phyloP scores from a whole-genome alignment of 345 rosid genomes.

The Firmiana major region DNA sequence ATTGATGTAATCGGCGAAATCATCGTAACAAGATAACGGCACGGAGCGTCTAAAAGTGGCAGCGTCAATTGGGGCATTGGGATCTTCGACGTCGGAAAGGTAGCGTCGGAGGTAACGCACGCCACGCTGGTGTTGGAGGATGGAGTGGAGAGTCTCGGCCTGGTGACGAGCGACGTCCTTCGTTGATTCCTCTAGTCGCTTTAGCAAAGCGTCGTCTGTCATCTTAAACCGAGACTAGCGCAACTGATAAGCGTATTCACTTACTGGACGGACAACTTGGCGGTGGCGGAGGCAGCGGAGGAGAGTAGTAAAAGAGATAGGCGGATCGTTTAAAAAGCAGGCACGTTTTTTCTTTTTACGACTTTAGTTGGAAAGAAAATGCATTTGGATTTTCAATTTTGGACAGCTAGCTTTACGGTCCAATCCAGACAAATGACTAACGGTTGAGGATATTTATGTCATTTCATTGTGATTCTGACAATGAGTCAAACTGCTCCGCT shows the following conservation, averaged over 20 bases:
- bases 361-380: neutral
- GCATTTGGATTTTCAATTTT: neutral
- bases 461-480: no score
- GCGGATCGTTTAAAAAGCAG: neutral
- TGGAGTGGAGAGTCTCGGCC: constrained; percentile 38
- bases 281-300: neutral
- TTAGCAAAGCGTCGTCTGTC: constrained; percentile 30
- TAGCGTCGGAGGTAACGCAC: constrained; percentile 33
- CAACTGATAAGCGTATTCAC: neutral
- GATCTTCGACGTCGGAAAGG: constrained; percentile 20
- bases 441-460: no score
- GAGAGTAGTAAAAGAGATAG: neutral
- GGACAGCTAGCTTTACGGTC: neutral
- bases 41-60: constrained; percentile 27
- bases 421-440: no score
- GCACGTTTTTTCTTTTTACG: neutral
- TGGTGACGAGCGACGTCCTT: constrained; percentile 32
- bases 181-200: constrained; percentile 38
- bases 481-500: no score
- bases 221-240: neutral
- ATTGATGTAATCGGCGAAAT: constrained; percentile 37
- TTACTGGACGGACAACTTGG: neutral
- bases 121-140: constrained; percentile 37
- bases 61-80: constrained; percentile 18
- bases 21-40: constrained; percentile 44